Base-by-base conservation (phyloP, 805 yeast species). In the Saccharomycopsis babjevae region DNA sequence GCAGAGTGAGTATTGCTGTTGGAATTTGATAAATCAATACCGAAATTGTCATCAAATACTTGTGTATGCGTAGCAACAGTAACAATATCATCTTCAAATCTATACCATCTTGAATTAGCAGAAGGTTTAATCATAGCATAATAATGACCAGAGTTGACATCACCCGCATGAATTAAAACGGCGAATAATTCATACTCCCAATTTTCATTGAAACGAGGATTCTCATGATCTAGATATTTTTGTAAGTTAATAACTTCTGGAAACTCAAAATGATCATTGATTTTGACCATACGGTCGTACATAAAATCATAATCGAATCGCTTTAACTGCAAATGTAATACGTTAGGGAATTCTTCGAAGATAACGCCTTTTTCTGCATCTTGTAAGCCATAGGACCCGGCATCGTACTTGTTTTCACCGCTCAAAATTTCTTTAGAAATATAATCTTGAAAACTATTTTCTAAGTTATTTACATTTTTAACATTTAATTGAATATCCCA, bases 401-500 rank as follows among this genome's bases (percentile, higher is more conserved):
- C 97, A 63, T 87, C 93, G 69, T 94, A 94, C 74, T 91, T 94
- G 71, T 94, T 94, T 69, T 94, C 99, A 38, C 98, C 99, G 61
- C 88, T 87, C 71, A 94, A 78, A 72, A 89, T 78, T 74, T 94
- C 99, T 36, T 86, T 85, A 66, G 90, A 96, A 59, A 92, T 83
- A 71, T 94, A 94, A 70, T 91, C 89, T 57, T 83, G 81, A 72
- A 94, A 94, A 0, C 97, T 85, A 59, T 84, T 85, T 60, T 82
- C 76, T 56, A 94, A 78, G 67, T 85, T 83, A 59, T 77, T 78
- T 77, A 91, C 79, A 40, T 91, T 87, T 70, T 89, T 90, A 28
- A 94, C 99, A 68, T 94, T 94, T 63, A 94, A 77, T 73, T 94
- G 99, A 64, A 94, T 88, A 76, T 94, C 99, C 99, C 99, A 94